Evolutionary conservation across 345 rosid genomes (phyloP).

Genomic region (Gossypium bickii): DNA sequence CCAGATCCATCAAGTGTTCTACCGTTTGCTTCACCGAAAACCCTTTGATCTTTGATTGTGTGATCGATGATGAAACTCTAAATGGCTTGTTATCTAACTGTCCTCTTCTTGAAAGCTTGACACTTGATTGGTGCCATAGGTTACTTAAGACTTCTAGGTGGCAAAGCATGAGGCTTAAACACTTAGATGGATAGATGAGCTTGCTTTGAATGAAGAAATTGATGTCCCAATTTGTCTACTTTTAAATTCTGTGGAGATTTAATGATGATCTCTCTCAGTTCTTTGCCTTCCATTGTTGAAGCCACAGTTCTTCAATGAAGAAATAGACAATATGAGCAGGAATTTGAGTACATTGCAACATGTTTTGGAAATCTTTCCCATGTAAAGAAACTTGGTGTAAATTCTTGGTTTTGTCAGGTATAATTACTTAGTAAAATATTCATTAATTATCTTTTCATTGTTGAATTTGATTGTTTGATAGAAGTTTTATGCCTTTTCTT

Average conservation of each 20-base stretch:
- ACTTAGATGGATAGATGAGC: not conserved
- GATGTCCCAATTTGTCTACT: not conserved
- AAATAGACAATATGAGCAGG: not conserved
- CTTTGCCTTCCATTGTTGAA: not conserved
- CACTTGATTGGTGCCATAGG: not conserved
- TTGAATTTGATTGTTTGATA: not conserved
- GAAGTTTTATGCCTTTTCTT: not conserved
- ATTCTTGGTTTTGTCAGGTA: not conserved
- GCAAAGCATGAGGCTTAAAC: not conserved
- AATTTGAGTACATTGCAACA: not conserved
- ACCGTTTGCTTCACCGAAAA: not conserved
- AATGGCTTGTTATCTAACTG: not conserved
- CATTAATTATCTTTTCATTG: not conserved
- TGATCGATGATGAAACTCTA: not conserved
- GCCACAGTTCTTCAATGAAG: not conserved
- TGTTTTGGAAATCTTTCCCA: not conserved
- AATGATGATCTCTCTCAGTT: not conserved
- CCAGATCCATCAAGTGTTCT: not conserved
- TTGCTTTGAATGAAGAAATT: not conserved
- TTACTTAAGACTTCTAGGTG: not conserved
- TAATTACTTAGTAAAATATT: not conserved
- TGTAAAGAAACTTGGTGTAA: not conserved
- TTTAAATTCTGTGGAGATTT: not conserved
- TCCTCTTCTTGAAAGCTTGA: not conserved
- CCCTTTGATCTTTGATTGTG: not conserved